Conservation (phyloP, 108 stramenopile genomes). For the Aurantiochytrium sp. region DNA sequence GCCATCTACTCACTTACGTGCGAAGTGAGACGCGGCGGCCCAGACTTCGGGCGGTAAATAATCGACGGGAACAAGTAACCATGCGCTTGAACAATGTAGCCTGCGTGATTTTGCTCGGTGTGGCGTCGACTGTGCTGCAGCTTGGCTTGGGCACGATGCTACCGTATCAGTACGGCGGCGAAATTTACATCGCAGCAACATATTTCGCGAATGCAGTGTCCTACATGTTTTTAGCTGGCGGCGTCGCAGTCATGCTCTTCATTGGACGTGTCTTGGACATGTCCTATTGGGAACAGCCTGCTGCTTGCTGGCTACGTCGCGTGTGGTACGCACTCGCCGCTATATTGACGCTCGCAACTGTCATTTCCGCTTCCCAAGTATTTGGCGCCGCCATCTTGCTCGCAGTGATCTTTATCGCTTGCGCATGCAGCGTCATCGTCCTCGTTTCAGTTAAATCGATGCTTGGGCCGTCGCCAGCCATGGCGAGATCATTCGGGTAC, state of each 20-base stretch:
- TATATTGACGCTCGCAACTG: not conserved
- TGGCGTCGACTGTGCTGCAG: not conserved
- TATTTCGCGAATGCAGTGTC: not conserved
- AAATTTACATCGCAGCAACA: not conserved
- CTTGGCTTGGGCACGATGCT: not conserved
- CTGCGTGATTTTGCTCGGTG: not conserved
- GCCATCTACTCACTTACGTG: no score
- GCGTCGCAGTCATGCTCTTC: not conserved
- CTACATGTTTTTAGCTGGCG: not conserved
- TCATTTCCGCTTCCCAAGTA: not conserved
- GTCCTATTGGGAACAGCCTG: not conserved
- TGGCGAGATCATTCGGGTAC: not conserved
- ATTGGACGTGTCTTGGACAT: not conserved
- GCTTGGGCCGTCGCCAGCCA: not conserved
- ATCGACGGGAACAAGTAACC: no score
- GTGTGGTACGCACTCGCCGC: not conserved
- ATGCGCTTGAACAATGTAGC: no score
- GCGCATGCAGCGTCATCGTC: not conserved
- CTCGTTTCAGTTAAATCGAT: not conserved
- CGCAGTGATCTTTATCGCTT: not conserved
- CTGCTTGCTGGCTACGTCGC: not conserved
- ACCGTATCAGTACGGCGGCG: not conserved
- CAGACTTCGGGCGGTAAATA: no score
- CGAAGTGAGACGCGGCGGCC: no score
- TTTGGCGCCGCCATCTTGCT: not conserved